Percentiles rank a stretch among this genome's conserved stretches.
Evolutionary conservation across 1,284 basidiomycete genomes (phyloP).

Genomic region (Irpex sp.): DNA sequence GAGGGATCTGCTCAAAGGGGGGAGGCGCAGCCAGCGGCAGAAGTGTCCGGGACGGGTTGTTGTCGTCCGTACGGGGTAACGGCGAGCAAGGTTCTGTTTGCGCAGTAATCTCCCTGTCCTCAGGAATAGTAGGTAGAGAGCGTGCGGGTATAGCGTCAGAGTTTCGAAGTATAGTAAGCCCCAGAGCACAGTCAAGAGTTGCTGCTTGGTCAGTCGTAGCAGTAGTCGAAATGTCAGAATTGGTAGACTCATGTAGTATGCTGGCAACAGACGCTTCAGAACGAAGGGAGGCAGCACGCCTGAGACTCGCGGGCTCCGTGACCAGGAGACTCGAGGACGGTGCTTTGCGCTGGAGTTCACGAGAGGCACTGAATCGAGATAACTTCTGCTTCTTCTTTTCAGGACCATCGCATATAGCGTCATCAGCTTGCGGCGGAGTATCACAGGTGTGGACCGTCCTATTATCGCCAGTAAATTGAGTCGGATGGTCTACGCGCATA

Average conservation of each 20-base stretch:
- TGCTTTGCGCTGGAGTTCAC: not conserved
- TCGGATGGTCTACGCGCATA: not conserved
- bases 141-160: not conserved
- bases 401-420: not conserved
- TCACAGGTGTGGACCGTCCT: not conserved
- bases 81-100: conserved; percentile 22
- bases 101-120: not conserved
- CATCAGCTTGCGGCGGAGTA: not conserved
- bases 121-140: not conserved
- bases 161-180: not conserved
- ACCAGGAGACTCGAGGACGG: conserved; percentile 3
- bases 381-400: not conserved
- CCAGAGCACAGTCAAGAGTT: not conserved
- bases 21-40: conserved; percentile 58
- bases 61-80: not conserved
- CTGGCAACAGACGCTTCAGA: conserved; percentile 9
- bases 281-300: conserved; percentile 15
- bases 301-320: conserved; percentile 12
- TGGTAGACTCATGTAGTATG: not conserved
- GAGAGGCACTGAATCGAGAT: not conserved
- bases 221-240: not conserved
- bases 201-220: not conserved
- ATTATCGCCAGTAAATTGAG: not conserved
- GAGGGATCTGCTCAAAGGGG: conserved; percentile 24
- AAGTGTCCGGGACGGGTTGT: not conserved